Evolutionary conservation across 2,329 filamentous ascomycete species (phyloP).

Genomic region (Diaporthe sp.): DNA sequence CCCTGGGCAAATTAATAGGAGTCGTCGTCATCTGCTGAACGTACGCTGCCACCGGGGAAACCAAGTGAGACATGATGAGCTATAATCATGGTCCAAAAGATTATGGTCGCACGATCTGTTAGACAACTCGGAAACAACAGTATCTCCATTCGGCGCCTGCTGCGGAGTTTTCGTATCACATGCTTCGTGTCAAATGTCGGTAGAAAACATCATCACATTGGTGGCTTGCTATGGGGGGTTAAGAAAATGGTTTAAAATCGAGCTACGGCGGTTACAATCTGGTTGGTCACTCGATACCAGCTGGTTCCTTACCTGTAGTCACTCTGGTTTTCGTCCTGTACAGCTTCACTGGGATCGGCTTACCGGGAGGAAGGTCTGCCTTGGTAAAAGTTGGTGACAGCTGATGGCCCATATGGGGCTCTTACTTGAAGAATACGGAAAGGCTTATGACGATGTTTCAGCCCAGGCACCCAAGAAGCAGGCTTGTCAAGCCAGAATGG

Average conservation of each 20-base stretch:
- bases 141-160: neutral
- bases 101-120: neutral
- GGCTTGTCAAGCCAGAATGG: too few relatives aligned
- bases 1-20: neutral
- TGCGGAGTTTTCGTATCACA: neutral
- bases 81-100: neutral
- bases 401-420: neutral
- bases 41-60: neutral
- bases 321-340: neutral
- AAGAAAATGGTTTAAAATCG: neutral
- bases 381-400: neutral
- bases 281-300: too few relatives aligned
- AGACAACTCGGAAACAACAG: neutral
- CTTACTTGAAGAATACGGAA: neutral
- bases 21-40: neutral
- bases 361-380: neutral
- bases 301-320: neutral
- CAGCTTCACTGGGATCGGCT: neutral
- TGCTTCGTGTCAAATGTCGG: neutral
- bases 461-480: neutral
- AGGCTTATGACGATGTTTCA: neutral
- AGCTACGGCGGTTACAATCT: neutral
- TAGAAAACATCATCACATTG: neutral
- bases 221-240: neutral
- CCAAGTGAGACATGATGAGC: neutral